Conservation (phyloP, 208 protist species). For the Leishmania lainsoni region DNA sequence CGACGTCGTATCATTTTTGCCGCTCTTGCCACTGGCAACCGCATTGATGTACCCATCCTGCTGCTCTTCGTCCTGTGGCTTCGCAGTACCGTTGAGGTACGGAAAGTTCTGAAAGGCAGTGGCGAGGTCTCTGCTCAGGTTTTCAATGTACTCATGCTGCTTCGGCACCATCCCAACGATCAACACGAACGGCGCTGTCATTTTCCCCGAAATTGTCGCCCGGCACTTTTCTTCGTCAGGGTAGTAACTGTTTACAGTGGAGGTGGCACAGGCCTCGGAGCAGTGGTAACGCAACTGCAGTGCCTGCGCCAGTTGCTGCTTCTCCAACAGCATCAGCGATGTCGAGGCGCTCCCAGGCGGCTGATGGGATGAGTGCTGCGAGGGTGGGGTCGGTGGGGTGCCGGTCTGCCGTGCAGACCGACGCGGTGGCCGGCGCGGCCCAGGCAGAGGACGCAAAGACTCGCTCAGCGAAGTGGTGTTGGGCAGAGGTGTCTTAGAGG, state of each 20-base stretch:
- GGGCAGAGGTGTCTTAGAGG: not conserved
- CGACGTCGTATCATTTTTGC: not conserved
- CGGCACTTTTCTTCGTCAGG: slow-evolving; percentile 23
- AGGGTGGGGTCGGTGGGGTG: not conserved
- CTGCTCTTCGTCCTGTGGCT: slow-evolving; percentile 2
- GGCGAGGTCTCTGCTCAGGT: slow-evolving; percentile 17
- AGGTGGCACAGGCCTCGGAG: slow-evolving; percentile 29
- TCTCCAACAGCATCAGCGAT: not conserved
- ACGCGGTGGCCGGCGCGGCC: not conserved
- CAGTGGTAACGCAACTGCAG: slow-evolving; percentile 30
- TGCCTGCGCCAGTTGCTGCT: not conserved
- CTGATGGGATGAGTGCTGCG: not conserved
- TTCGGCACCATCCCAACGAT: slow-evolving; percentile 45
- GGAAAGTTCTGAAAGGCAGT: slow-evolving; percentile 29
- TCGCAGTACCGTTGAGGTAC: slow-evolving; percentile 31
- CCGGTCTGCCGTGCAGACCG: not conserved
- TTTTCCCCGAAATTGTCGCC: slow-evolving; percentile 35
- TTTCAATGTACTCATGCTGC: slow-evolving; percentile 44
- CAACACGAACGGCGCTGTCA: slow-evolving; percentile 41
- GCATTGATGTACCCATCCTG: not conserved
- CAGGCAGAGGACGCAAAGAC: not conserved
- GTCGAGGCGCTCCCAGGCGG: not conserved
- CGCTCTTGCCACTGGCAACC: not conserved
- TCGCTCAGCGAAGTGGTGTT: not conserved
- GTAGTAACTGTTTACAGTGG: slow-evolving; percentile 34